Percentiles rank a stretch among this genome's conserved stretches.
Evolutionary conservation across 164 flowering plant species (phyloP).

Genomic region (Kalanchoe fedtschenkoi): DNA sequence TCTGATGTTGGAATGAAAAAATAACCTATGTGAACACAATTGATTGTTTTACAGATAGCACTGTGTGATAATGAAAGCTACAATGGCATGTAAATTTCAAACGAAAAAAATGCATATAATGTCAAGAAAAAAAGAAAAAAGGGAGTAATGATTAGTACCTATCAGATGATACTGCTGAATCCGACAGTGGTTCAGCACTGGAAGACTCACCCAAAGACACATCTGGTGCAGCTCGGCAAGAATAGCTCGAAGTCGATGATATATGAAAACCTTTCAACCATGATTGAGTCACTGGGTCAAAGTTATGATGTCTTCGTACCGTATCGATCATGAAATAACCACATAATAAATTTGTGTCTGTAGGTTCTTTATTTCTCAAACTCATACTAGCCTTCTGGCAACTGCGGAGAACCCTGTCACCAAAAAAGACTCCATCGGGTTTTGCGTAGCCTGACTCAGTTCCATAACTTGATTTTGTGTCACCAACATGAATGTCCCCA

Average conservation of each 20-base stretch:
- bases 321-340: slow-evolving; percentile 16
- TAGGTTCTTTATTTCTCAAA: slow-evolving; percentile 13
- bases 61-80: neutral
- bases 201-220: slow-evolving; percentile 39
- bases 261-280: slow-evolving; percentile 18
- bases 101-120: no score
- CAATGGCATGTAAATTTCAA: neutral
- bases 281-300: slow-evolving; percentile 12
- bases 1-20: no score
- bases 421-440: slow-evolving; percentile 29
- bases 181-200: slow-evolving; percentile 29
- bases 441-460: slow-evolving; percentile 19
- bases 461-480: slow-evolving; percentile 22
- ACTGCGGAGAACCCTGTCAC: slow-evolving; percentile 21
- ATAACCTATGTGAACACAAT: neutral
- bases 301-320: slow-evolving; percentile 9
- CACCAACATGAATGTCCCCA: slow-evolving; percentile 32
- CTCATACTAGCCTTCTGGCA: slow-evolving; percentile 31
- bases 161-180: slow-evolving; percentile 26
- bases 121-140: no score
- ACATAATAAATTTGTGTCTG: slow-evolving; percentile 9
- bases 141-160: slow-evolving; percentile 37
- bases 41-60: neutral
- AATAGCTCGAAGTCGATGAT: slow-evolving; percentile 21
- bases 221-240: slow-evolving; percentile 51